phyloP scores from a whole-genome alignment of 2,329 filamentous ascomycete species.

The Knufia petricola region DNA sequence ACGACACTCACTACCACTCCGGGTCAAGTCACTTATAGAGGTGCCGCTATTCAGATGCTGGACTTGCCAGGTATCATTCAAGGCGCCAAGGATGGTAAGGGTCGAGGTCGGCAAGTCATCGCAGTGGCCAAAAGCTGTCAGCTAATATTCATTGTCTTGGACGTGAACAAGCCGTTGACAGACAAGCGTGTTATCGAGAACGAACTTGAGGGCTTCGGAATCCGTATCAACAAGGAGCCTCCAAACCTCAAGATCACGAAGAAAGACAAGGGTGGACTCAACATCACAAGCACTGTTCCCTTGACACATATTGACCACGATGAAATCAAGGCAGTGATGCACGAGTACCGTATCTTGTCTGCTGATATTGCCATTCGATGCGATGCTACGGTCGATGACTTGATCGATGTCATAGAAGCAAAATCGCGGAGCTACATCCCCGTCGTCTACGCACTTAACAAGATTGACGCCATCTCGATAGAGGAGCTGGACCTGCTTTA shows the following conservation, averaged over 20 bases:
- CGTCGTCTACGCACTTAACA: conserved; percentile 98
- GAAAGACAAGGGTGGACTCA: conserved; percentile 96
- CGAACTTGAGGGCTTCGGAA: conserved; percentile 93
- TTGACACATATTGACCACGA: conserved; percentile 87
- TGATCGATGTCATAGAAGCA: conserved; percentile 92
- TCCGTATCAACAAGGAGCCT: conserved; percentile 92
- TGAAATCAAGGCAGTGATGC: conserved; percentile 97
- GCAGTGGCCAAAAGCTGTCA: conserved; percentile 98
- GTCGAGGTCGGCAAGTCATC: conserved; percentile 95
- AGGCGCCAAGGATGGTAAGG: conserved; percentile 95
- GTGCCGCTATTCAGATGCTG: conserved; percentile 94
- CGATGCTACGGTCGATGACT: conserved; percentile 91
- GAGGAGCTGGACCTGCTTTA: conserved; percentile 95
- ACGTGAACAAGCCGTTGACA: conserved; percentile 95
- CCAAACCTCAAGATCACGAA: conserved; percentile 99
- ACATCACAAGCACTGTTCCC: conserved; percentile 88
- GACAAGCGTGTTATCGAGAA: conserved; percentile 94
- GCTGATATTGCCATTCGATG: conserved; percentile 96
- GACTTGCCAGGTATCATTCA: conserved; percentile 98
- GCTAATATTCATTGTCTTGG: conserved; percentile 95
- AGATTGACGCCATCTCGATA: conserved; percentile 96
- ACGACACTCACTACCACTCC: conserved; percentile 96
- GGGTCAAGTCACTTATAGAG: conserved; percentile 92
- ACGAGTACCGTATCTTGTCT: conserved; percentile 90
- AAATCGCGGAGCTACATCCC: conserved; percentile 94